Conservation (phyloP, 352 stramenopile species). For the Phytophthora sp. region DNA sequence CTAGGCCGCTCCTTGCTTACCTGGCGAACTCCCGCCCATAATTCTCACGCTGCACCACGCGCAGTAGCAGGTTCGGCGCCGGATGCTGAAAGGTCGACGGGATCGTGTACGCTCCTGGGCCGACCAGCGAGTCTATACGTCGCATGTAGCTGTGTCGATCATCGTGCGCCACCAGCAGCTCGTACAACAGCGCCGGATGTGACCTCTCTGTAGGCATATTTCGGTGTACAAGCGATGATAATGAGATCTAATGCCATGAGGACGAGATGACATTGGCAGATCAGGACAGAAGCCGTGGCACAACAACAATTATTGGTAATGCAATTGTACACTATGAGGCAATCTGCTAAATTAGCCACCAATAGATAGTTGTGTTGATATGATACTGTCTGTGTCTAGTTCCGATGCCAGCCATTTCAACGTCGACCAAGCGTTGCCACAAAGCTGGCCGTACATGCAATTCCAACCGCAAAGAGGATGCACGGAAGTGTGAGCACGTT, state of each 20-base stretch:
- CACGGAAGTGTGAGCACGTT: constrained; percentile 69
- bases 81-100: constrained; percentile 55
- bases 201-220: constrained; percentile 31
- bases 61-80: constrained; percentile 44
- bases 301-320: too few relatives aligned
- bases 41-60: constrained; percentile 50
- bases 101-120: constrained; percentile 64
- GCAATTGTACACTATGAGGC: background rate
- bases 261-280: constrained; percentile 17
- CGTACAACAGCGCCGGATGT: constrained; percentile 14
- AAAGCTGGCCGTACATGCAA: constrained; percentile 53
- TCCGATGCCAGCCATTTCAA: constrained; percentile 3
- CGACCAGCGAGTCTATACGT: constrained; percentile 48
- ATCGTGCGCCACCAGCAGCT: constrained; percentile 32
- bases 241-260: constrained; percentile 9
- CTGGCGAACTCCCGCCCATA: constrained; percentile 69
- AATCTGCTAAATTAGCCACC: constrained; percentile 5
- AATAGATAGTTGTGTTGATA: too few relatives aligned
- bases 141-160: constrained; percentile 62
- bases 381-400: background rate
- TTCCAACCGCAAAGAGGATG: constrained; percentile 61
- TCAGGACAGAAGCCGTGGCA: too few relatives aligned
- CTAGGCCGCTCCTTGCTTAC: constrained; percentile 23
- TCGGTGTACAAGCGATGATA: background rate
- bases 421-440: constrained; percentile 15